Evolutionary conservation across 2,329 filamentous ascomycete genomes (phyloP).

Genomic region (Fusarium neocosmosporiellum): DNA sequence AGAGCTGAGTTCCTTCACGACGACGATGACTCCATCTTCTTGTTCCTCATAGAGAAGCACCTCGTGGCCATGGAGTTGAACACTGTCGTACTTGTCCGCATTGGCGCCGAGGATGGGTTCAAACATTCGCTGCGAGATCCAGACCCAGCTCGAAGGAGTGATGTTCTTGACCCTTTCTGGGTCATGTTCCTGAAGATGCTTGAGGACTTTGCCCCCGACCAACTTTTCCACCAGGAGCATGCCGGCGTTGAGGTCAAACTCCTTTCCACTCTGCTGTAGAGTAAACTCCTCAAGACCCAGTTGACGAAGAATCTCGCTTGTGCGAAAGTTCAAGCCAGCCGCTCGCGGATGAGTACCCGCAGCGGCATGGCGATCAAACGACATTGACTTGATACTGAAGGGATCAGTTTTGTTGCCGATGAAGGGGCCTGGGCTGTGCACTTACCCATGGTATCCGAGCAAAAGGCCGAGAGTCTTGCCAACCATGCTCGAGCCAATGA

Average conservation of each 20-base stretch:
- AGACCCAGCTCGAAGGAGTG: neutral
- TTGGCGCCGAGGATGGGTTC: constrained; percentile 5
- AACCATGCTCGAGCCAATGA: neutral
- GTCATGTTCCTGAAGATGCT: neutral
- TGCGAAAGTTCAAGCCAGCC: neutral
- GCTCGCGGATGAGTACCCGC: neutral
- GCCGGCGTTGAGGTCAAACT: neutral
- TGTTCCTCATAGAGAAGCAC: neutral
- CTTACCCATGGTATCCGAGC: neutral
- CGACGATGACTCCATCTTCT: neutral
- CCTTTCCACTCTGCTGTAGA: neutral
- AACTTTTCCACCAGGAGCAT: neutral
- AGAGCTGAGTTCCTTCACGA: constrained; percentile 4
- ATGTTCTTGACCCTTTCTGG: neutral
- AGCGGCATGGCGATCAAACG: neutral
- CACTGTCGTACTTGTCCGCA: neutral
- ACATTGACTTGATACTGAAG: neutral
- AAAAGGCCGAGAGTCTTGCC: neutral
- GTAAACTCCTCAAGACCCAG: neutral
- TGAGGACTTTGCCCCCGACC: neutral
- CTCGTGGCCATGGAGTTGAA: neutral
- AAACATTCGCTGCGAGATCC: constrained; percentile 13
- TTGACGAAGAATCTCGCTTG: neutral
- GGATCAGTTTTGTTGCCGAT: neutral
- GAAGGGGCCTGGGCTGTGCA: neutral